Evolutionary conservation across 2,329 filamentous ascomycete species (phyloP).

Genomic region (Aureobasidium musti): DNA sequence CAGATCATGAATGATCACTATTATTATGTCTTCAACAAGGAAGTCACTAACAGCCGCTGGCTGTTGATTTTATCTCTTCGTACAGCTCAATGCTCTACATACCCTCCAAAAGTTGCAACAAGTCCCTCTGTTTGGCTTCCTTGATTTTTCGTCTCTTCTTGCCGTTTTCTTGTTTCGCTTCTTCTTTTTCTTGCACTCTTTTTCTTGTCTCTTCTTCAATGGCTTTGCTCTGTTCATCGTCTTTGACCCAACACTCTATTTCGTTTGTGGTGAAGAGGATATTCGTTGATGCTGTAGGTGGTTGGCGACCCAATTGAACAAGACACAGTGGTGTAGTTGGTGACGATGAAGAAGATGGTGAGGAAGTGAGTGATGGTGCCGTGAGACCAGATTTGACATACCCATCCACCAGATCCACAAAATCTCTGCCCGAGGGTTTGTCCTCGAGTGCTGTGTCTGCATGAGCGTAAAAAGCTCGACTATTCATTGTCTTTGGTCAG

Average conservation of each 20-base stretch:
- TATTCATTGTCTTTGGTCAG: not conserved
- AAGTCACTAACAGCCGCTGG: not conserved
- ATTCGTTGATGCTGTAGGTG: not conserved
- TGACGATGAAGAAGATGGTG: not conserved
- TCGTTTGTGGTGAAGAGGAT: not conserved
- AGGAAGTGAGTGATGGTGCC: not conserved
- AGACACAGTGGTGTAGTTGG: not conserved
- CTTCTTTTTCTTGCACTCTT: not conserved
- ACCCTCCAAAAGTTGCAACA: not conserved
- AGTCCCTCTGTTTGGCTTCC: not conserved
- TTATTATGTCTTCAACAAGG: too few relatives aligned
- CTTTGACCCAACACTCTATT: conserved; percentile 4
- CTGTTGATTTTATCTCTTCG: not conserved
- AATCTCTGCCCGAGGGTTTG: not conserved
- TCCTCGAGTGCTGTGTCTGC: not conserved
- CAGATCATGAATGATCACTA: too few relatives aligned
- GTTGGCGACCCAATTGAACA: not conserved
- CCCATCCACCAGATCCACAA: not conserved
- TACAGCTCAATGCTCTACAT: not conserved
- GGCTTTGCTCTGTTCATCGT: not conserved
- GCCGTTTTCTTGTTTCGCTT: not conserved
- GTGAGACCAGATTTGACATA: not conserved
- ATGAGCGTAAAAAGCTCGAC: not conserved
- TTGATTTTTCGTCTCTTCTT: conserved; percentile 13
- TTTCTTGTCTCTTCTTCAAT: not conserved